Evolutionary conservation across 164 flowering plant species (phyloP), one percentile per base, ranked within the genome.

Genomic region (Paratinospora sagittata): DNA sequence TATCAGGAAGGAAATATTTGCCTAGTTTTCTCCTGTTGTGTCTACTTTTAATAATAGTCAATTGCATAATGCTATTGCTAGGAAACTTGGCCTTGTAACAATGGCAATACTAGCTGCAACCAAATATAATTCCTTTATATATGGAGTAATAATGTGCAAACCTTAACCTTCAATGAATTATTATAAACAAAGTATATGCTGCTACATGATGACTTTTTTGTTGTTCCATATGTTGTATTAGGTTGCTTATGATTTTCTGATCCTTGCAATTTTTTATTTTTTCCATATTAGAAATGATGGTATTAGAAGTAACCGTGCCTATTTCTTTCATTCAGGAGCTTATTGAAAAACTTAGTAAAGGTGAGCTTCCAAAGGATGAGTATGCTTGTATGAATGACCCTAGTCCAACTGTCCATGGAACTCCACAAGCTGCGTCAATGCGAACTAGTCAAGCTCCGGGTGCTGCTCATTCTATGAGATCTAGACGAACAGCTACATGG

Each of bases 341-440:
- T 60, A 74, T 91, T 79, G 97, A 93, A 79, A 87, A 86, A 55
- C 81, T 96, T 72, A 74, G 82, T 81, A 96, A 90, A 78, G 91
- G 88, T 63, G 97, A 91, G 75, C 76, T 96, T 39, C 81, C 94
- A 39, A 90, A 91, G 81, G 81, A 82, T 72, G 97, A 96, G 17
- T 96, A 86, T 74, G 89, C 89, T 24, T 93, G 97, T 63, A 86
- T 93, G 88, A 96, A 91, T 77, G 91, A 89, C 34, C 96, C 96
- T 1, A 87, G 89, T 81, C 84, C 89, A 63, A 74, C 85, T 33
- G 76, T 70, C 73, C 85, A 82, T 72, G 89, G 89, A 13, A 65
- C 83, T 49, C 67, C 85, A 13, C 85, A 76, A 1, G 52, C 73
- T 74, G 41, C 82, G 63, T 74, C 92, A 65, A 65, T 74, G 23